Percentiles rank a stretch among this genome's conserved stretches.
phyloP scores from a whole-genome alignment of 176 grass and related monocot genomes.

The Triticum urartu region DNA sequence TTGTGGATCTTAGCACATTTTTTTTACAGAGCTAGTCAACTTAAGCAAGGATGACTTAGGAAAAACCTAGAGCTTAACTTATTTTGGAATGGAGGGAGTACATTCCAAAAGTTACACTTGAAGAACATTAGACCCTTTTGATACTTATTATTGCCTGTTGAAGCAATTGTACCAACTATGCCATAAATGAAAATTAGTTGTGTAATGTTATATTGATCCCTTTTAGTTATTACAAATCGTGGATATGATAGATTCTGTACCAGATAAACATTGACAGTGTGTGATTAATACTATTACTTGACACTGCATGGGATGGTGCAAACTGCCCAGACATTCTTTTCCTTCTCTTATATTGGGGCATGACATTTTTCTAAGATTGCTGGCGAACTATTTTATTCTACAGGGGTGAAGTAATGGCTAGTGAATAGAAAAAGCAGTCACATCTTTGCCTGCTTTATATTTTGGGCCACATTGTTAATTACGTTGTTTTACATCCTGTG shows the following conservation, averaged over 20 bases:
- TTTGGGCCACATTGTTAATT: constrained; percentile 4
- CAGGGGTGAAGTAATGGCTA: constrained; percentile 1
- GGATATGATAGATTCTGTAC: constrained; percentile 1
- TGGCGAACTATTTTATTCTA: constrained; percentile 16
- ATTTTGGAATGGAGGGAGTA: neutral
- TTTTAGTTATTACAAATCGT: neutral
- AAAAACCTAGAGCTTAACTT: too few relatives aligned
- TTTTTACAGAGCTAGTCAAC: too few relatives aligned
- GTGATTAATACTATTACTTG: constrained; percentile 1
- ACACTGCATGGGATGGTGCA: neutral
- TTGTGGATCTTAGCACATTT: too few relatives aligned
- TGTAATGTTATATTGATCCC: neutral
- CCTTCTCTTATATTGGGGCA: neutral
- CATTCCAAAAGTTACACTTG: neutral
- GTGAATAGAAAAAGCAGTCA: constrained; percentile 5
- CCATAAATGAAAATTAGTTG: neutral
- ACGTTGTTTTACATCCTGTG: constrained; percentile 10
- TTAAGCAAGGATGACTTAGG: too few relatives aligned
- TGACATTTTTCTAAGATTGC: neutral
- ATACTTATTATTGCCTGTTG: neutral
- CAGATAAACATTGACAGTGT: neutral
- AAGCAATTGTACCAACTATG: neutral
- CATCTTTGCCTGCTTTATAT: constrained; percentile 13
- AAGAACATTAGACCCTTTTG: neutral
- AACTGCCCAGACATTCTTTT: neutral